Evolutionary conservation across 768 basidiomycete species (phyloP).

Genomic region (Podaxis sp.): DNA sequence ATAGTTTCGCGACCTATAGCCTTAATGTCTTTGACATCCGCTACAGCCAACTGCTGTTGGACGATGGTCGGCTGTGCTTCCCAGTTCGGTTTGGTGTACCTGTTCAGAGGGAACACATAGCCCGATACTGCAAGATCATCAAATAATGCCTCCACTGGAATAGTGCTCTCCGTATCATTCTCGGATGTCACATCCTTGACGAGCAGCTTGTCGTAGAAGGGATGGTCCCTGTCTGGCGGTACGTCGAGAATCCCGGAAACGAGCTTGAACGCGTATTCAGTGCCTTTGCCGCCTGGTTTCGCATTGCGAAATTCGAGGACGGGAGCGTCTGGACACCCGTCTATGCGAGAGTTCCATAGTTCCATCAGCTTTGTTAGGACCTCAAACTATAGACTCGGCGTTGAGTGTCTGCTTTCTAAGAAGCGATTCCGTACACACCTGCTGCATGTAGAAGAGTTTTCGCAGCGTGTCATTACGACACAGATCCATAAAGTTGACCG

Average conservation of each 20-base stretch:
- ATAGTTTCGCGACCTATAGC: conserved; percentile 29
- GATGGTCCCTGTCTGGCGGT: conserved; percentile 36
- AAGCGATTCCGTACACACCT: conserved; percentile 28
- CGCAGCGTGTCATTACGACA: conserved; percentile 41
- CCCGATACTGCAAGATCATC: conserved; percentile 48
- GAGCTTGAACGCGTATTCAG: conserved; percentile 38
- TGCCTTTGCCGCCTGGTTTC: conserved; percentile 25
- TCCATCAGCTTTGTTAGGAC: conserved; percentile 43
- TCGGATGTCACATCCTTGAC: conserved; percentile 30
- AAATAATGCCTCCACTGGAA: conserved; percentile 48
- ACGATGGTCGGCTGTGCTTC: conserved; percentile 35
- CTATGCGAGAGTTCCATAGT: conserved; percentile 47
- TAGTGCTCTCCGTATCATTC: conserved; percentile 22
- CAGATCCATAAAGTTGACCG: conserved; percentile 45
- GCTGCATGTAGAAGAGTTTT: conserved; percentile 55
- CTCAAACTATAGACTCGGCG: conserved; percentile 38
- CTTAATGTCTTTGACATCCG: conserved; percentile 39
- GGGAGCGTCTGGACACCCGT: conserved; percentile 48
- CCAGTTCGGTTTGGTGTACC: conserved; percentile 37
- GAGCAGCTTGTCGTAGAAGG: conserved; percentile 46
- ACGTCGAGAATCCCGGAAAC: conserved; percentile 42
- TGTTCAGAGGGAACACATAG: conserved; percentile 41
- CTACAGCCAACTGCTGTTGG: conserved; percentile 35
- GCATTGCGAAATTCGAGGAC: conserved; percentile 36
- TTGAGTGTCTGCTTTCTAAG: not conserved